Evolutionary conservation across 2,329 filamentous ascomycete species (phyloP).

Genomic region (Cladosporium sp.): DNA sequence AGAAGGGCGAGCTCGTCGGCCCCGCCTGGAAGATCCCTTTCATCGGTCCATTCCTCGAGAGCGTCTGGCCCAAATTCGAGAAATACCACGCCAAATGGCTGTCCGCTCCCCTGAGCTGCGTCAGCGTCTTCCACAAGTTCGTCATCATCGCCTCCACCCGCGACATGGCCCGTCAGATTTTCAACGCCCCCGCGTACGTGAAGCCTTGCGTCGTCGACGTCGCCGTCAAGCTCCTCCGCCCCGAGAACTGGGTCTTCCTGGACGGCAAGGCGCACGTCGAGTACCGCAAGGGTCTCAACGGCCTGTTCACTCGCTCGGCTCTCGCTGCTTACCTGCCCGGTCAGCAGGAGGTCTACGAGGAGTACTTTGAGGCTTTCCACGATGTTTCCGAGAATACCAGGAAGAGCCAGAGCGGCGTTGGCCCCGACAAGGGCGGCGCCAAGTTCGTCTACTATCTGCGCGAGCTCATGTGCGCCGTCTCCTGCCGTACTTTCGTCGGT

Average conservation of each 20-base stretch:
- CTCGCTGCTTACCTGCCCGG: conserved; percentile 85
- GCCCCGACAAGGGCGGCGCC: conserved; percentile 59
- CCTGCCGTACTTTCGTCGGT: conserved; percentile 94
- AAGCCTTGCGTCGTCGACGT: conserved; percentile 96
- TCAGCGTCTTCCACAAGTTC: conserved; percentile 99
- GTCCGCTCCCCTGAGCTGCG: conserved; percentile 88
- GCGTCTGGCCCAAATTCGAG: conserved; percentile 84
- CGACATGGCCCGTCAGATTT: conserved; percentile 93
- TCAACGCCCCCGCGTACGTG: conserved; percentile 88
- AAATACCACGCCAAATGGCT: conserved; percentile 91
- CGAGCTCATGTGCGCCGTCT: conserved; percentile 90
- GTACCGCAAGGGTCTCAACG: conserved; percentile 94
- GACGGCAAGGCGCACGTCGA: conserved; percentile 94
- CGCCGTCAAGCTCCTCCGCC: conserved; percentile 87
- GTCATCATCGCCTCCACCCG: conserved; percentile 94
- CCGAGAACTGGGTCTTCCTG: conserved; percentile 94
- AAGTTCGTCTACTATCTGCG: conserved; percentile 92
- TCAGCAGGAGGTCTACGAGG: conserved; percentile 86
- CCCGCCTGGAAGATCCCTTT: conserved; percentile 47
- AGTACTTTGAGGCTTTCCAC: conserved; percentile 78
- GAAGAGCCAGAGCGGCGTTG: conserved; percentile 35
- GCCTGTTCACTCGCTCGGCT: conserved; percentile 86
- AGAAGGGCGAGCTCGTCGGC: conserved; percentile 45
- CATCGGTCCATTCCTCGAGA: conserved; percentile 90
- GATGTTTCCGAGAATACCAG: conserved; percentile 54